Base-by-base conservation (phyloP, 345 rosid genomes). In the Schrenkiella parvula region DNA sequence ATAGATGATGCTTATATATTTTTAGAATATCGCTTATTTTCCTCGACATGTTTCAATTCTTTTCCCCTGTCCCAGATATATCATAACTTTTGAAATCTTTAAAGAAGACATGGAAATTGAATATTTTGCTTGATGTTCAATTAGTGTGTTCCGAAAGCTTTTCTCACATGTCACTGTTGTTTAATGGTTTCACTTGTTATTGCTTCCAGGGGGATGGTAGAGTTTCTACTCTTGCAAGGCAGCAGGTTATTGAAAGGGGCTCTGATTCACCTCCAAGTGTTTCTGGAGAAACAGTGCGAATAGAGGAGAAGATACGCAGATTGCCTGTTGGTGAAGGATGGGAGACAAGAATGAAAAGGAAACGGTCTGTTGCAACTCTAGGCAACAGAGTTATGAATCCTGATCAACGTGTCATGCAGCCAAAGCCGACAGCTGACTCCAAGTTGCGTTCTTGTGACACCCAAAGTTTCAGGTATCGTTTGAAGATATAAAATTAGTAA, bases 321-420 rank as follows among this genome's bases (percentile, higher is more conserved):
- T 75, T 91, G 74, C 91, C 96, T 43, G 82, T 86, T 72, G 91
- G 87, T 68, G 99, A 95, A 75, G 93, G 87, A 78, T 91, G 99
- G 97, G 99, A 91, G 54, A 87, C 83, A 70, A 95, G 84, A 83
- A 87, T 86, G 84, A 95, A 89, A 81, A 86, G 88, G 78, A 95
- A 86, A 78, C 89, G 96, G 52, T 95, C 99, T 80, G 89, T 89
- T 80, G 92, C 90, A 52, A 75, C 89, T 67, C 86, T 88, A 48
- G 85, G 87, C 56, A 81, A 73, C 74, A 86, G 97, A 84, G 75
- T 82, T 72, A 37, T 85, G 48, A 82, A 78, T 75, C 73, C 77
- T 86, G 95, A 91, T 60, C 89, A 79, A 60, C 86, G 85, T 48
- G 42, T 81, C 47, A 80, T 83, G 82, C 91, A 69, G 71, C 80